Evolutionary conservation across 345 rosid genomes (phyloP).

Genomic region (Syzygium jambos): DNA sequence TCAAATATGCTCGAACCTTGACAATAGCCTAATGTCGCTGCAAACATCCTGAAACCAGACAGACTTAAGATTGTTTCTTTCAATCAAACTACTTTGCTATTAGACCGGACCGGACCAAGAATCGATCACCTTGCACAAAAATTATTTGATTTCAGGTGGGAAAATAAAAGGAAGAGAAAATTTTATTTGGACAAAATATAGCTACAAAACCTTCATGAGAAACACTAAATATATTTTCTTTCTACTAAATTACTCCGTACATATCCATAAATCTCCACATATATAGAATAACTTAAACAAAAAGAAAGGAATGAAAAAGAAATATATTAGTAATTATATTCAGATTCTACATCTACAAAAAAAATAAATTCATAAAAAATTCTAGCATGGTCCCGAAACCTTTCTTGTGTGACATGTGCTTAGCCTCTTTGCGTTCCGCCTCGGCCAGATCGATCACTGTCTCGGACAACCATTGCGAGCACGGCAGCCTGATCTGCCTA

Average conservation of each 20-base stretch:
- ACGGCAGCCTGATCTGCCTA: background rate
- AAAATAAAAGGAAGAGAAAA: background rate
- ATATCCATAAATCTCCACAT: background rate
- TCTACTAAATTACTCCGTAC: background rate
- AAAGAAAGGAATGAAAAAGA: background rate
- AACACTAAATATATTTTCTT: background rate
- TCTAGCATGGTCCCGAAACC: background rate
- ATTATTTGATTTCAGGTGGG: background rate
- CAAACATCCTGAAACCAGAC: background rate
- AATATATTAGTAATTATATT: background rate
- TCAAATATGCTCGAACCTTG: background rate
- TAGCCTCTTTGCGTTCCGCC: background rate
- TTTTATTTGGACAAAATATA: background rate
- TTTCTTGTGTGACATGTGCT: background rate
- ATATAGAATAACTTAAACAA: background rate
- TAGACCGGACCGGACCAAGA: too few relatives aligned
- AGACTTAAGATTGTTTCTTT: background rate
- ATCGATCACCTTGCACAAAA: background rate
- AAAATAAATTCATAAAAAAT: background rate
- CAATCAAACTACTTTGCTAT: background rate
- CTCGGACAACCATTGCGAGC: background rate
- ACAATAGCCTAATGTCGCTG: background rate
- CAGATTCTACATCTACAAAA: background rate
- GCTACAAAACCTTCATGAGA: background rate
- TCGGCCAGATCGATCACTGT: background rate